A percentile compares a stretch with the other conserved stretches of the same genome.
These are phyloP conservation scores for Grosmannia huntii DNA, from an alignment of 2,329 filamentous ascomycete species.

Conservation along the genomic window DNA sequence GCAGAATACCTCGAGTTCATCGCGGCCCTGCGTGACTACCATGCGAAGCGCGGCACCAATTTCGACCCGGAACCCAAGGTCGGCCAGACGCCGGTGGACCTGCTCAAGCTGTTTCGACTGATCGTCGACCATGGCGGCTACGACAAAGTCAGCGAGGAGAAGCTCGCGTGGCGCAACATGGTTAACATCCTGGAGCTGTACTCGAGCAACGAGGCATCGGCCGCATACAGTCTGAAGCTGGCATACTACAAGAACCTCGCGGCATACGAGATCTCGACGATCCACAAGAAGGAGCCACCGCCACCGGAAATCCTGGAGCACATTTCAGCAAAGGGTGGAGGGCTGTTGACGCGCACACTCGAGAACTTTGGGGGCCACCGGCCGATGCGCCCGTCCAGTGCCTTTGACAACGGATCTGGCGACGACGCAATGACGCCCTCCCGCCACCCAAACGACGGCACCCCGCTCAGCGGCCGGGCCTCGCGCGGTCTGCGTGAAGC, in stretches of 20 bases:
- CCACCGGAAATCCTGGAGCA: conserved; percentile 82
- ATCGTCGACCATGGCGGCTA: conserved; percentile 72
- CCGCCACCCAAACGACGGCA: conserved; percentile 33
- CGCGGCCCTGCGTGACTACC: conserved; percentile 56
- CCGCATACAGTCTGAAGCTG: conserved; percentile 75
- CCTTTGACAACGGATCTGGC: conserved; percentile 25
- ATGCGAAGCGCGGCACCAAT: conserved; percentile 64
- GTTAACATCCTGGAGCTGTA: conserved; percentile 64
- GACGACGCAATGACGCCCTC: conserved; percentile 47
- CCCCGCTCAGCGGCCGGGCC: conserved; percentile 40
- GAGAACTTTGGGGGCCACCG: conserved; percentile 49
- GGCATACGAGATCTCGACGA: conserved; percentile 70
- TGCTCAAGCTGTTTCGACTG: conserved; percentile 65
- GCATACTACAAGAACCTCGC: conserved; percentile 83
- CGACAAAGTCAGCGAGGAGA: conserved; percentile 70
- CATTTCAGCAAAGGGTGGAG: conserved; percentile 72
- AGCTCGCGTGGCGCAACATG: conserved; percentile 74
- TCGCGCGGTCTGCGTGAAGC: conserved; percentile 62
- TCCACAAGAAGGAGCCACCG: conserved; percentile 70
- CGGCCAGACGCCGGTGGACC: conserved; percentile 61
- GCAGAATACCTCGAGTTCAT: conserved; percentile 72
- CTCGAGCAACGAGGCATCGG: conserved; percentile 63
- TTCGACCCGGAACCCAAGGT: conserved; percentile 76
- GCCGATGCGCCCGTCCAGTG: conserved; percentile 27
- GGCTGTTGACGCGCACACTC: conserved; percentile 63